These are phyloP conservation scores for Phaffomyces opuntiae DNA, from an alignment of 805 yeast genomes.

Conservation along the genomic window DNA sequence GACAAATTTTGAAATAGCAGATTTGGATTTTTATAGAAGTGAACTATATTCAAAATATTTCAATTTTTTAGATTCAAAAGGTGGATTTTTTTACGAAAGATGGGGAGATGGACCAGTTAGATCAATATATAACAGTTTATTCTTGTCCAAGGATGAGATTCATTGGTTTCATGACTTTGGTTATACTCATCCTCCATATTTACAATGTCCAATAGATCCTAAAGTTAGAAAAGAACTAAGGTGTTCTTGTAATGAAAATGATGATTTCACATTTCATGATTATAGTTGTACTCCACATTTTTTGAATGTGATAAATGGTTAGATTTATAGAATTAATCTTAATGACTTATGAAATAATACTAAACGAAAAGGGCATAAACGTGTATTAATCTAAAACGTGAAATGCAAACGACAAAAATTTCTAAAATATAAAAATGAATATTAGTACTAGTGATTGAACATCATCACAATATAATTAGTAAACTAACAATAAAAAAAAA, in stretches of 20 bases:
- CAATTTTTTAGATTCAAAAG: conserved; percentile 59
- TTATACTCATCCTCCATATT: conserved; percentile 68
- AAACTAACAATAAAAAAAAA: background rate
- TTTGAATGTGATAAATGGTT: conserved; percentile 27
- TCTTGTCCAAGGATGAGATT: conserved; percentile 54
- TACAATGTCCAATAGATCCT: conserved; percentile 69
- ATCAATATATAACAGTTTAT: conserved; percentile 70
- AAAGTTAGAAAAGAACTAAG: conserved; percentile 46
- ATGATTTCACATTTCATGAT: conserved; percentile 66
- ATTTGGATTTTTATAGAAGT: conserved; percentile 65
- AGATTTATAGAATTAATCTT: background rate
- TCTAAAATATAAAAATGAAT: no score
- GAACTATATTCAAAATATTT: conserved; percentile 66
- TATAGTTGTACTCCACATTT: conserved; percentile 64
- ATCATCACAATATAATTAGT: no score
- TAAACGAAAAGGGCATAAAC: background rate
- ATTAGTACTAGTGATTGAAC: no score
- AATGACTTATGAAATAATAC: no score
- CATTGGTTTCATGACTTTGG: conserved; percentile 80
- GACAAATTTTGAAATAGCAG: conserved; percentile 87
- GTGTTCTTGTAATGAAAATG: conserved; percentile 68
- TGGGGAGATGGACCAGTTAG: conserved; percentile 94
- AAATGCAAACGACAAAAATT: no score
- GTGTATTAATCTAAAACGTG: background rate
- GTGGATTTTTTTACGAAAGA: conserved; percentile 84